Conservation (phyloP, 2,329 filamentous ascomycete species). For the Diaporthe australafricana region DNA sequence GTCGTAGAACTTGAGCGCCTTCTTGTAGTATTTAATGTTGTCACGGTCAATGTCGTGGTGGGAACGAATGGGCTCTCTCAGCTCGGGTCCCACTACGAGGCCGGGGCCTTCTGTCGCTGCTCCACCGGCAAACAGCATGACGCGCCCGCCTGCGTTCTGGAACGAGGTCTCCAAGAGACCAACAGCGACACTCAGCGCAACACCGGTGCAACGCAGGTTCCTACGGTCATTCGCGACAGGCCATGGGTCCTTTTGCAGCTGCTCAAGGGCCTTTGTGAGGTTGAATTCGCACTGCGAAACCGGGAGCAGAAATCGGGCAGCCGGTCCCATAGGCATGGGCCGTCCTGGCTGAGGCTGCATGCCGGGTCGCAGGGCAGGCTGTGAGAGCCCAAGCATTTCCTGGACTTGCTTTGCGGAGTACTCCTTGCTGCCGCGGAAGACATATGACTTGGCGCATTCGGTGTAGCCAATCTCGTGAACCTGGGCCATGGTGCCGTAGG, state of each 20-base stretch:
- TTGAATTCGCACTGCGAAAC: slow-evolving; percentile 98
- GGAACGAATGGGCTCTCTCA: slow-evolving; percentile 95
- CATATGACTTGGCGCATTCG: slow-evolving; percentile 98
- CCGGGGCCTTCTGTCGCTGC: slow-evolving; percentile 96
- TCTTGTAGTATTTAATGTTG: slow-evolving; percentile 99
- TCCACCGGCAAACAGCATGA: slow-evolving; percentile 97
- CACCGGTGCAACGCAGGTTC: slow-evolving; percentile 90
- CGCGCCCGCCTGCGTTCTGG: slow-evolving; percentile 92
- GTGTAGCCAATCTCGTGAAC: slow-evolving; percentile 98
- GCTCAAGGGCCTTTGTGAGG: slow-evolving; percentile 94
- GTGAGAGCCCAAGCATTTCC: slow-evolving; percentile 92
- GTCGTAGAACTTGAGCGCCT: slow-evolving; percentile 98
- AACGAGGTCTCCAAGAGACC: slow-evolving; percentile 94
- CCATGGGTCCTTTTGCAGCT: slow-evolving; percentile 97
- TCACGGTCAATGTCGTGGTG: slow-evolving; percentile 99
- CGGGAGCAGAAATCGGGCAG: slow-evolving; percentile 90
- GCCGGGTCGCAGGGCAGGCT: slow-evolving; percentile 78
- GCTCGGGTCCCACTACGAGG: slow-evolving; percentile 94
- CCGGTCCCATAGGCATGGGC: slow-evolving; percentile 80
- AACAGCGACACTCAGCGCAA: slow-evolving; percentile 94
- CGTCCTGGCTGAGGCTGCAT: slow-evolving; percentile 80
- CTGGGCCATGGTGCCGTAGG: slow-evolving; percentile 95
- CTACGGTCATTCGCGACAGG: slow-evolving; percentile 94
- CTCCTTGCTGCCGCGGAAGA: slow-evolving; percentile 97
- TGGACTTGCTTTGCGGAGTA: slow-evolving; percentile 99